Conservation (phyloP, 257 asterid species). For the Nicotiana attenuata region DNA sequence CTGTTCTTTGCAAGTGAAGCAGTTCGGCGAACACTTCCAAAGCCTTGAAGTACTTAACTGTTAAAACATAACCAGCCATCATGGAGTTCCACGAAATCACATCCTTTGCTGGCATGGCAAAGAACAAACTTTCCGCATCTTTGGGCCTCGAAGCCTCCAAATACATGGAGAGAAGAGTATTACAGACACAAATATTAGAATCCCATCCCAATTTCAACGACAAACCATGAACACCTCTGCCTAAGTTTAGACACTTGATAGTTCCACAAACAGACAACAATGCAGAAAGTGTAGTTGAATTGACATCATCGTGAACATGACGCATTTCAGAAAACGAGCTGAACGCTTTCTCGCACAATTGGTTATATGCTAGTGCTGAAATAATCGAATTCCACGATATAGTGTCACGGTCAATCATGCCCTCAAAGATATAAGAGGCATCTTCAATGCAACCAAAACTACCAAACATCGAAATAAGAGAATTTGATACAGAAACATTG, state of each 20-base stretch:
- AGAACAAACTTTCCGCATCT: constrained; percentile 59
- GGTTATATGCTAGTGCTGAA: constrained; percentile 53
- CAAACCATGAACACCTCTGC: constrained; percentile 76
- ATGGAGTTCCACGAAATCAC: constrained; percentile 83
- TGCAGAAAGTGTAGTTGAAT: constrained; percentile 62
- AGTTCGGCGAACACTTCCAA: constrained; percentile 43
- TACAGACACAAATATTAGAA: constrained; percentile 47
- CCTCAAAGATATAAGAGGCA: constrained; percentile 46
- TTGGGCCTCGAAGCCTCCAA: constrained; percentile 41
- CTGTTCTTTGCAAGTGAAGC: constrained; percentile 30
- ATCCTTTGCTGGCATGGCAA: constrained; percentile 53
- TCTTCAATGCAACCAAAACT: constrained; percentile 39
- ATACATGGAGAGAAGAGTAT: constrained; percentile 78
- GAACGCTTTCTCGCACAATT: constrained; percentile 44
- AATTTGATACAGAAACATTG: constrained; percentile 64
- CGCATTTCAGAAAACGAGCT: constrained; percentile 59
- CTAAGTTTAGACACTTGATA: constrained; percentile 48
- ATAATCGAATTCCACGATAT: constrained; percentile 88
- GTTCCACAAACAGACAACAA: constrained; percentile 51
- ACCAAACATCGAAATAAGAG: constrained; percentile 65
- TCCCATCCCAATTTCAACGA: constrained; percentile 61
- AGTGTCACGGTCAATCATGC: constrained; percentile 54
- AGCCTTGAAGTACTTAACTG: constrained; percentile 49
- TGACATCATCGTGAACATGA: constrained; percentile 45
- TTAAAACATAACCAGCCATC: constrained; percentile 68